These are phyloP conservation scores for Mortierella claussenii DNA, from an alignment of 192 early-diverging fungal species.

Conservation along the genomic window DNA sequence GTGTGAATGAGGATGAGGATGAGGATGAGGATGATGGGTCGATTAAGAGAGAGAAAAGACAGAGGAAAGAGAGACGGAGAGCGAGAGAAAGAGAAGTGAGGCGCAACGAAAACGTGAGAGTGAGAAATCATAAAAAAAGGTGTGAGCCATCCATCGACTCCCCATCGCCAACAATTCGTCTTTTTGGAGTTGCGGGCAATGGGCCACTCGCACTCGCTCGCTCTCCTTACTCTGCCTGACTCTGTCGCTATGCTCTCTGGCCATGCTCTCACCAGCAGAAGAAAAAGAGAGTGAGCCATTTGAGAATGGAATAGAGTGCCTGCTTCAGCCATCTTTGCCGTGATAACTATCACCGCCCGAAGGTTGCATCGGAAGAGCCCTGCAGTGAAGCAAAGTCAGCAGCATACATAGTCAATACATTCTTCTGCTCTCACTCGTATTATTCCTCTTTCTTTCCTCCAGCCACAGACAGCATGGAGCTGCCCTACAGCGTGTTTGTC, in stretches of 20 bases:
- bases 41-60: not conserved
- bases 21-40: not conserved
- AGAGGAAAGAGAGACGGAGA: not conserved
- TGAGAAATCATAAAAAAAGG: not conserved
- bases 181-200: slow-evolving; percentile 17
- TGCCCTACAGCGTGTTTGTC: too few species aligned
- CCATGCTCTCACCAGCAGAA: not conserved
- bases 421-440: too few species aligned
- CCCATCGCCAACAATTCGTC: too few species aligned
- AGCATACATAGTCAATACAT: too few species aligned
- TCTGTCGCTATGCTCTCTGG: not conserved
- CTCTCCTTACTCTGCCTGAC: not conserved
- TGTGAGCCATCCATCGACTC: not conserved
- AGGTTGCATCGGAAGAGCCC: too few species aligned
- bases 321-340: too few species aligned
- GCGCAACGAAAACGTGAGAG: not conserved
- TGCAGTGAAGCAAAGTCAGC: too few species aligned
- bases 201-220: not conserved
- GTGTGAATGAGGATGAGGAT: not conserved
- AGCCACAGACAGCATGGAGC: too few species aligned
- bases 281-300: too few species aligned
- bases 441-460: too few species aligned
- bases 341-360: too few species aligned
- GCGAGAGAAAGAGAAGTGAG: not conserved
- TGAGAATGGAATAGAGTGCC: too few species aligned